Base-by-base conservation (phyloP, 306 rosid genomes). In the Sindora glabra region DNA sequence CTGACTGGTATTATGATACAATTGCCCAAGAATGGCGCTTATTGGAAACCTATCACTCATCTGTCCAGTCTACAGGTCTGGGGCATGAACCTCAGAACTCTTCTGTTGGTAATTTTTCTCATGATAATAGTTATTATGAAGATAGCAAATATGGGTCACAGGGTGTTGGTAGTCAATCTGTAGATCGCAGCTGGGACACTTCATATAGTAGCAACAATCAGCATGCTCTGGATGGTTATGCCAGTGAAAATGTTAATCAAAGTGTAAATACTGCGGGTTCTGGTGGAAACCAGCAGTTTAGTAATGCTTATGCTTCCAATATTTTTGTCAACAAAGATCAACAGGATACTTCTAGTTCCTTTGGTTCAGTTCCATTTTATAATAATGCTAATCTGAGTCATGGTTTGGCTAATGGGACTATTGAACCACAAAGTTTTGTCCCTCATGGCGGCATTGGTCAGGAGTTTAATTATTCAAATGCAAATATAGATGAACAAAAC, bases 1-100 rank as follows among this genome's bases (percentile, higher is more conserved):
- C 90, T 27, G 97, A 79, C 60, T 84, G 86, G 90, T 90, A 90
- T 65, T 90, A 79, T 27, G 95, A 90, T 63, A 86, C 83, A 27
- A 68, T 77, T 68, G 73, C 78, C 33, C 83, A 63, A 75, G 86
- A 80, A 59, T 90, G 97, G 97, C 74, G 78, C 14, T 23, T 75
- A 10, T 79, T 90, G 76, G 95, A 82, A 16, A 68, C 79, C 18
- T 87, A 80, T 49, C 58, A 60, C 62, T 54, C 86, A 17, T 75
- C 95, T 15, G 21, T 68, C 44, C 86, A 81, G 18, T 56, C 89
- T 11, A 36, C 68, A 10, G 75, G 40, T 56, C 82, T 55, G 27
- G 69, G 71, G 24, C 69, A 37, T 67, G 74, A 67, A 73, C 82
- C 82, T 41, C 89, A 78, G 46, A 49, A 58, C 67, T 59, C 56